Evolutionary conservation across 805 yeast genomes (phyloP), one percentile per base, ranked within the genome.

Genomic region (Ogataea polymorpha): DNA sequence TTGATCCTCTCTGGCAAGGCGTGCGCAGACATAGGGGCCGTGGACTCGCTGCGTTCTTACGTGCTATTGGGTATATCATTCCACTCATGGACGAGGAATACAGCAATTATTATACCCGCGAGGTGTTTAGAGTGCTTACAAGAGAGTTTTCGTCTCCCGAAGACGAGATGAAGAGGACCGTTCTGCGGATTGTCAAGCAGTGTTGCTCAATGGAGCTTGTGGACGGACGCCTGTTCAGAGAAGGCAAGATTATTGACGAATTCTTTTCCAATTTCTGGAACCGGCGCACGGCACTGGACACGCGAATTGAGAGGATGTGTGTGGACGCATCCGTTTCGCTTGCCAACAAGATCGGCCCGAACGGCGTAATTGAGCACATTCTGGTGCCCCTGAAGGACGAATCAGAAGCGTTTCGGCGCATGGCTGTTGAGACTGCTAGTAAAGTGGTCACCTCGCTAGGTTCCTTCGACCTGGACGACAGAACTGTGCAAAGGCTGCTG

Each of bases 81-180:
- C 96, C 97, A 0, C 65, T 91, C 37, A 88, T 91, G 96, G 84
- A 80, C 42, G 79, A 80, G 13, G 96, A 88, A 46, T 82, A 85
- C 57, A 81, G 89, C 2, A 77, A 79, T 39, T 85, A 79, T 58
- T 89, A 87, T 51, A 78, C 96, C 0, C 72, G 72, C 35, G 95
- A 87, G 56, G 72, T 89, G 2, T 75, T 89, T 71, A 66, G 66
- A 14, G 72, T 88, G 20, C 66, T 89, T 5, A 54, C 77, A 3
- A 68, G 93, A 39, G 95, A 90, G 61, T 86, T 88, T 52, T 61
- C 67, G 25, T 77, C 95, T 0, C 89, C 93, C 0, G 96, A 88
- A 55, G 95, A 86, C 46, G 96, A 89, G 35, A 85, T 90, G 91
- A 79, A 78, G 53, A 75, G 75, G 44, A 75, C 89, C 0, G 83